Conservation (phyloP, 2,329 filamentous ascomycete species). For the Corinectria fuckeliana region DNA sequence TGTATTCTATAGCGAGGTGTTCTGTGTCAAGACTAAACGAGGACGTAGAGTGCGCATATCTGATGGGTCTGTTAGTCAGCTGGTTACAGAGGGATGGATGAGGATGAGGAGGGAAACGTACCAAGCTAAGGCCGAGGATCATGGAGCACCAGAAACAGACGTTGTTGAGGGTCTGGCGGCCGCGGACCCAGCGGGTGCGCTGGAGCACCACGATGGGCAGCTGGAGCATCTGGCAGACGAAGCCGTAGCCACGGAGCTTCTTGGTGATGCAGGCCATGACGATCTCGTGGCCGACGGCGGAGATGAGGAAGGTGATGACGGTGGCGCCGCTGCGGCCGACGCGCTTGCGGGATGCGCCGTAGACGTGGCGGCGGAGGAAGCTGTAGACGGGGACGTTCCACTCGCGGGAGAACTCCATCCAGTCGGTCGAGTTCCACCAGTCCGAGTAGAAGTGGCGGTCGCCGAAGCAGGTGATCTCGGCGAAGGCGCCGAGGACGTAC, state of each 20-base stretch:
- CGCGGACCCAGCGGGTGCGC: constrained; percentile 76
- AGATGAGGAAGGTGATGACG: constrained; percentile 89
- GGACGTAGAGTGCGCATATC: constrained; percentile 62
- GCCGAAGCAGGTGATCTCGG: constrained; percentile 90
- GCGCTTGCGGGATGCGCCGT: constrained; percentile 78
- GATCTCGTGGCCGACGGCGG: constrained; percentile 87
- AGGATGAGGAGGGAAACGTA: constrained; percentile 56
- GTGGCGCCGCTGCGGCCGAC: constrained; percentile 82
- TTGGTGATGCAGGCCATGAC: constrained; percentile 99
- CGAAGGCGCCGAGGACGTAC: constrained; percentile 92
- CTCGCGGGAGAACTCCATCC: constrained; percentile 94
- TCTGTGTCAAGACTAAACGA: constrained; percentile 44
- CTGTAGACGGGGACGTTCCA: constrained; percentile 99
- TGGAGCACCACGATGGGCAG: constrained; percentile 94
- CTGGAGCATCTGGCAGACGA: constrained; percentile 95
- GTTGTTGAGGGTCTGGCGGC: constrained; percentile 82
- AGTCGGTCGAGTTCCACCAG: constrained; percentile 81
- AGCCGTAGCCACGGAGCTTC: constrained; percentile 93
- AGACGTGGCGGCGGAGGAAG: constrained; percentile 94
- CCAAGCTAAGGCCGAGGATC: constrained; percentile 83
- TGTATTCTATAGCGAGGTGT: background rate
- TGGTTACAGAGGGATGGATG: background rate
- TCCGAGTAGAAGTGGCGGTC: constrained; percentile 91
- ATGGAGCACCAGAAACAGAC: constrained; percentile 91
- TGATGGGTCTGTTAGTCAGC: constrained; percentile 36